These are phyloP conservation scores for Hemerocallis citrina DNA, from an alignment of 106 monocot species.

Conservation along the genomic window DNA sequence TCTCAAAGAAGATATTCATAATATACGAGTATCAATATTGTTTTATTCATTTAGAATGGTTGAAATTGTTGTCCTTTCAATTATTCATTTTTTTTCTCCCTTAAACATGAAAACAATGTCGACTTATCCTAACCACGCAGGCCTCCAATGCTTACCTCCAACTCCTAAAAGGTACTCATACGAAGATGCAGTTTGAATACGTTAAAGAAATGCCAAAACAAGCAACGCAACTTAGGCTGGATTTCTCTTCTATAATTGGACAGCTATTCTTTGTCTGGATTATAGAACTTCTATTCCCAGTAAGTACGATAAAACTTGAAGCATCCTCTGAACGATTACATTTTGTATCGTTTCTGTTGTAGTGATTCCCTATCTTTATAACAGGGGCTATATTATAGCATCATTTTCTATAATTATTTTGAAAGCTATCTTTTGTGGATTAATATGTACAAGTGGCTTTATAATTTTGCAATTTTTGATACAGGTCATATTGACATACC, in stretches of 20 bases:
- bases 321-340: no score
- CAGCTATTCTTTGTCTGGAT: constrained; percentile 47
- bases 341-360: no score
- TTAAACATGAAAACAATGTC: neutral
- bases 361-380: no score
- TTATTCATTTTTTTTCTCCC: neutral
- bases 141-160: constrained; percentile 51
- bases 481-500: constrained; percentile 50
- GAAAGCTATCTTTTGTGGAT: no score
- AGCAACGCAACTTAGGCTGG: constrained; percentile 15
- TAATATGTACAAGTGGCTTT: no score
- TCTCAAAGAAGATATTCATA: no score
- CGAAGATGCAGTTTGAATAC: constrained; percentile 39
- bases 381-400: no score
- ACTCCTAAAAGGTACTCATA: constrained; percentile 21
- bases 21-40: no score
- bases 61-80: neutral
- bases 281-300: constrained; percentile 49
- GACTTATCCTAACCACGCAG: constrained; percentile 3
- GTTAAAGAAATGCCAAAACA: constrained; percentile 68
- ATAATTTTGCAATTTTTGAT: constrained; percentile 4
- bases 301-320: constrained; percentile 10
- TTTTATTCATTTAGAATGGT: no score
- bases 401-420: no score
- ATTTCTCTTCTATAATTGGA: constrained; percentile 45